Base-by-base conservation (phyloP, 495 filamentous ascomycete species). In the Glonium stellatum region DNA sequence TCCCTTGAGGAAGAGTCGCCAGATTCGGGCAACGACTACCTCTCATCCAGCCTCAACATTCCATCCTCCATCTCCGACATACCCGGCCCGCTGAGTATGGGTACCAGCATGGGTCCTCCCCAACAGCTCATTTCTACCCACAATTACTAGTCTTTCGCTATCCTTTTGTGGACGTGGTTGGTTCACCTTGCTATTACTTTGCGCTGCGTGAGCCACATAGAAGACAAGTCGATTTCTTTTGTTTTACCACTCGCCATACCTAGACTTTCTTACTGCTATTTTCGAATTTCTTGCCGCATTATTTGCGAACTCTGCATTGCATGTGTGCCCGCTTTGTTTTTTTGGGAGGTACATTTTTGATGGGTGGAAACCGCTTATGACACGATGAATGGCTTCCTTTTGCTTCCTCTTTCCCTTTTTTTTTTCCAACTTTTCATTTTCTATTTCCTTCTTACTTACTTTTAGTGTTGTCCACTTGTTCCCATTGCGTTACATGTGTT, bases 1-100 rank as follows among this genome's bases (percentile, higher is more conserved):
- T 86, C 88, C 34, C 78, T 88, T 22, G 87, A 87, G 63, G 88
- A 92, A 44, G 86, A 84, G 23, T 88, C 86, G 4, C 86, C 87
- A 5, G 81, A 80, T 13, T 84, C 82, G 0, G 82, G 82, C 54
- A 72, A 74, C 59, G 79, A 78, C 42, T 83, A 81, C 61, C 47
- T 67, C 48, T 27, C 53, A n/a, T 36, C 27, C 34, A 51, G 42
- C 12, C 47, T 51, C 9, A 55, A 62, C 44, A 60, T 65, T 18
- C 51, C 67, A 4, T 23, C 55, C 3, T 67, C 66, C 1, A 61
- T 70, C 19, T 19, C 59, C n/a, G 61, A 66, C 44, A 65, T 63
- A 10, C 54, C 61, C 15, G 62, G 62, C 41, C 56, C 67, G 0
- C 59, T 70, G n/a, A 59, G 53, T 12, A 63, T 66, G 57, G 62